phyloP scores from a whole-genome alignment of 805 yeast species.

The Candida montana region DNA sequence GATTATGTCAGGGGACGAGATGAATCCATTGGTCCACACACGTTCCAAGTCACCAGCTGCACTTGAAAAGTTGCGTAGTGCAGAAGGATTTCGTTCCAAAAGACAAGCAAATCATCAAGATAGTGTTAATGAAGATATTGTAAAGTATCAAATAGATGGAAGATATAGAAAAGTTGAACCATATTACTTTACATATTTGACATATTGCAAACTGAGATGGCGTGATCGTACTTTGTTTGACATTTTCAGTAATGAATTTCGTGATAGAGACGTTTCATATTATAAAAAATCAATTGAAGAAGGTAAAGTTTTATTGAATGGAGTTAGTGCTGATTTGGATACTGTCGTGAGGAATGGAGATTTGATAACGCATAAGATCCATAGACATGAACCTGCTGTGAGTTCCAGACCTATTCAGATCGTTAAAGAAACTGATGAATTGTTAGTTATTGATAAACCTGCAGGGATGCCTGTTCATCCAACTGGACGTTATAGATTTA shows the following conservation, averaged over 20 bases:
- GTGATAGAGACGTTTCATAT: slow-evolving; percentile 67
- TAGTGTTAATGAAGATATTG: slow-evolving; percentile 34
- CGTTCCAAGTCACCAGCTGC: slow-evolving; percentile 8
- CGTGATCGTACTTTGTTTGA: slow-evolving; percentile 75
- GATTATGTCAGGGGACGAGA: slow-evolving; percentile 1
- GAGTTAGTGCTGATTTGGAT: slow-evolving; percentile 55
- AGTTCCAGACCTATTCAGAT: slow-evolving; percentile 29
- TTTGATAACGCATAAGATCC: slow-evolving; percentile 65
- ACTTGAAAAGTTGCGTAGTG: slow-evolving; percentile 16
- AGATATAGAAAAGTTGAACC: slow-evolving; percentile 72
- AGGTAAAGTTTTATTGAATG: slow-evolving; percentile 77
- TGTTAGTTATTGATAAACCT: slow-evolving; percentile 87
- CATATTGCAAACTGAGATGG: slow-evolving; percentile 90
- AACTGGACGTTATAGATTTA: slow-evolving; percentile 75
- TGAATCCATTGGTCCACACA: slow-evolving; percentile 6
- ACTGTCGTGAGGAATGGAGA: slow-evolving; percentile 77
- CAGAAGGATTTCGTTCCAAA: slow-evolving; percentile 19
- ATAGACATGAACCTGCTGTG: slow-evolving; percentile 76
- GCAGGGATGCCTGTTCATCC: slow-evolving; percentile 96
- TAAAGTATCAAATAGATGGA: slow-evolving; percentile 52
- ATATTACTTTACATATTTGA: slow-evolving; percentile 82
- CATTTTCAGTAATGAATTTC: slow-evolving; percentile 76
- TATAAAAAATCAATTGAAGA: slow-evolving; percentile 48
- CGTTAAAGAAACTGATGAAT: slow-evolving; percentile 57
- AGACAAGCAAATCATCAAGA: slow-evolving; percentile 18